Evolutionary conservation across 768 basidiomycete genomes (phyloP).

Genomic region (Gelatoporia subvermispora): DNA sequence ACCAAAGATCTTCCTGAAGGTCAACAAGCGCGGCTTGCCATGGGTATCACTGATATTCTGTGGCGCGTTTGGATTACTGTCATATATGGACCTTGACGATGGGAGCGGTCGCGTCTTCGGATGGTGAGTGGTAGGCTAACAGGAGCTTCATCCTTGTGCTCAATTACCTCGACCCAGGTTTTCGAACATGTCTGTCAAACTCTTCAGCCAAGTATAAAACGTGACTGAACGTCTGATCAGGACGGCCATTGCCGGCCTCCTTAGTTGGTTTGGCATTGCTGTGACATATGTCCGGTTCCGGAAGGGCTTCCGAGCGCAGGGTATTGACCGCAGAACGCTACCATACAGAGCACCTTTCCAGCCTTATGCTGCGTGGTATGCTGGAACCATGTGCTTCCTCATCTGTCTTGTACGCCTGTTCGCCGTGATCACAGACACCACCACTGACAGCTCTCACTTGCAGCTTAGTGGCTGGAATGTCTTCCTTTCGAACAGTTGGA

Average conservation of each 20-base stretch:
- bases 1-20: slow-evolving; percentile 44
- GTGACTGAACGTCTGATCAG: slow-evolving; percentile 4
- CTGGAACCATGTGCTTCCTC: slow-evolving; percentile 16
- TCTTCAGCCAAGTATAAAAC: not conserved
- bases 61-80: slow-evolving; percentile 29
- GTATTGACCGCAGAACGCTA: slow-evolving; percentile 37
- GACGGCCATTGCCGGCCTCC: slow-evolving; percentile 31
- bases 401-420: slow-evolving; percentile 29
- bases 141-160: not conserved
- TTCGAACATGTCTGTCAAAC: slow-evolving; percentile 2
- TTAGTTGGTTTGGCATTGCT: slow-evolving; percentile 37
- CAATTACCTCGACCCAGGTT: slow-evolving; percentile 1
- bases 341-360: slow-evolving; percentile 39
- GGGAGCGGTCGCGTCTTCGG: slow-evolving; percentile 36
- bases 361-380: slow-evolving; percentile 34
- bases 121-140: slow-evolving; percentile 23
- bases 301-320: slow-evolving; percentile 40
- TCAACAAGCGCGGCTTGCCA: slow-evolving; percentile 36
- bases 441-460: not conserved
- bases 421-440: not conserved
- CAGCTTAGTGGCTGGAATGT: slow-evolving; percentile 34
- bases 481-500: slow-evolving; percentile 32
- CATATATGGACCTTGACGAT: slow-evolving; percentile 35
- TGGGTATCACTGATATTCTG: slow-evolving; percentile 32
- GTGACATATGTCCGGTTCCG: slow-evolving; percentile 41